Evolutionary conservation across 208 protist genomes (phyloP), one percentile per base, ranked within the genome.

Genomic region (Crithidia acanthocephali): DNA sequence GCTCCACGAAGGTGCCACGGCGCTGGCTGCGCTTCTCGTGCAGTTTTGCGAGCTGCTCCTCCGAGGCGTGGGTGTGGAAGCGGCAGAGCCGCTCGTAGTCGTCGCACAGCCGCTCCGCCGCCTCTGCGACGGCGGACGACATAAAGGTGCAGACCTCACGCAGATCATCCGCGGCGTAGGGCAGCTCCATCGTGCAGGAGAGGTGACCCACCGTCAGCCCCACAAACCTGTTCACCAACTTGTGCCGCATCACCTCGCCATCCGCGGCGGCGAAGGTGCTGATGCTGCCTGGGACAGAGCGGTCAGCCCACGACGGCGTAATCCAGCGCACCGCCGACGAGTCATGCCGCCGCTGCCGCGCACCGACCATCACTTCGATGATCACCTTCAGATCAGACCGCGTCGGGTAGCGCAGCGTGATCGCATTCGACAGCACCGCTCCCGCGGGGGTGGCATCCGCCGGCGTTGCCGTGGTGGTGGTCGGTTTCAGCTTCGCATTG

Each of bases 311-410:
- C 35, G 79, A 55, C n/a, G 80, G 74, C 3, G 84, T 87, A 22
- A 92, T 74, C 89, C 89, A 94, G 32, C 83, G 89, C 37, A 82
- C 72, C 20, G 76, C 81, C n/a, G 79, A 61, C 22, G 82, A 88
- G 51, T 82, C 72, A 28, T 73, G 52, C 45, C 79, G 78, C 2
- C 80, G 82, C 72, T 89, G 70, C 1, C 85, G 76, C 47, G 87
- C 77, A 44, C 82, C 79, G 28, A 92, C 63, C 37, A 77, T 59
- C 13, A 92, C 80, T 35, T 90, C 79, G n/a, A 95, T 71, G 27
- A 89, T 78, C 15, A 86, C 83, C 37, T 79, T 90, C 20, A 94
- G 68, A 45, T 86, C 84, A 8, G 23, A 52, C 4, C 81, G 79
- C 11, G 62, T 84, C 4, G 89, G 89, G 74, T 79, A 94, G 33